phyloP scores from a whole-genome alignment of 345 rosid species.

The Lepidium sativum region DNA sequence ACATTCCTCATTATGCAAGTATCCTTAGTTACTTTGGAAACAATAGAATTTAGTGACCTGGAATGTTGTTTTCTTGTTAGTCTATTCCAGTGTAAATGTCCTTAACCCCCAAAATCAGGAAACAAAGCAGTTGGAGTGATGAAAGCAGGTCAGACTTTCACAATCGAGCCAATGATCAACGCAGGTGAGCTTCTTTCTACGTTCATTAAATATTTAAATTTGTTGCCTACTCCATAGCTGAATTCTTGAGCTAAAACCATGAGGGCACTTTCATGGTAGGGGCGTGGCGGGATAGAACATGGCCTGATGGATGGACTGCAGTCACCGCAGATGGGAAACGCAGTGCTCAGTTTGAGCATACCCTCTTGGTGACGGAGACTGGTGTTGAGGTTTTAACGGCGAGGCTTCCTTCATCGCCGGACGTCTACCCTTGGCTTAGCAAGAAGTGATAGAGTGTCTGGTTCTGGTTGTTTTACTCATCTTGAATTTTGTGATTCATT shows the following conservation, averaged over 20 bases:
- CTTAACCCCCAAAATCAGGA: slow-evolving; percentile 48
- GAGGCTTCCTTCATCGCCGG: slow-evolving; percentile 72
- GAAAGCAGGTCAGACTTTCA: slow-evolving; percentile 95
- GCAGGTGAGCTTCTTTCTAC: slow-evolving; percentile 43
- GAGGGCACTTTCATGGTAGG: slow-evolving; percentile 32
- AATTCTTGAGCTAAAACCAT: neutral
- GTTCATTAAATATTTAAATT: neutral
- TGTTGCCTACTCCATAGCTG: neutral
- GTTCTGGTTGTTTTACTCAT: neutral
- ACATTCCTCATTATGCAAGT: slow-evolving; percentile 94
- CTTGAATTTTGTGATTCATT: neutral
- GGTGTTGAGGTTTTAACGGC: slow-evolving; percentile 94
- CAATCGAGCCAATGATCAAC: slow-evolving; percentile 98
- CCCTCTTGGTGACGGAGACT: slow-evolving; percentile 85
- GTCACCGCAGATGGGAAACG: slow-evolving; percentile 90
- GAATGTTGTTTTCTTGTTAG: neutral
- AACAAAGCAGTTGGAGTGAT: slow-evolving; percentile 96
- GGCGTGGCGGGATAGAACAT: slow-evolving; percentile 77
- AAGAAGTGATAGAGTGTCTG: slow-evolving; percentile 9
- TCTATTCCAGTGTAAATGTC: slow-evolving; percentile 10
- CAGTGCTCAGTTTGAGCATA: slow-evolving; percentile 99
- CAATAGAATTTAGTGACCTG: neutral
- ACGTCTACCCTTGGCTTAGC: slow-evolving; percentile 67
- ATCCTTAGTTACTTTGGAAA: slow-evolving; percentile 34
- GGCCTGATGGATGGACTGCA: slow-evolving; percentile 99